Base-by-base conservation (phyloP, 2,329 filamentous ascomycete species). In the Emericellopsis cladophorae region DNA sequence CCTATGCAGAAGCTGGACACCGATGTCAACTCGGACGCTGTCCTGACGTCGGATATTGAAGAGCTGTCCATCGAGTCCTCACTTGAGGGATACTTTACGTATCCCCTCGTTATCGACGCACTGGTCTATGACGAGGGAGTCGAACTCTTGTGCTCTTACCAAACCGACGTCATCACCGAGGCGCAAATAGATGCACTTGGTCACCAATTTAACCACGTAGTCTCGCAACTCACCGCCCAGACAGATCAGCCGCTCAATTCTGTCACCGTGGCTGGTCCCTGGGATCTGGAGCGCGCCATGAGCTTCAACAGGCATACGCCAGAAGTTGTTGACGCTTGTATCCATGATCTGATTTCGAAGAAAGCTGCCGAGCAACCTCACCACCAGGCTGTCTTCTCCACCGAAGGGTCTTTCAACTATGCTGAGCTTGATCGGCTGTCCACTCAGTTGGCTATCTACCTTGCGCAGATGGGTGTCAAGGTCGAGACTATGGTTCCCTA, bases 291-390 rank as follows among this genome's bases (percentile, higher is more conserved):
- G 21, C 22, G 31, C 15, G 16, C 23, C 24, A 11, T 62, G 65
- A 47, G 68, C 67, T 42, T 69, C 45, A 40, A 40, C n/a, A 34
- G 26, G 32, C 22, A 24, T 16, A 15, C 4, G 12, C 40, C 22
- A 2, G 15, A 22, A 2, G 14, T 36, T n/a, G 23, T 36, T 8
- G 15, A 23, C 11, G 12, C 40, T 16, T 24, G n/a, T 15, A 15
- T 16, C 31, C 41, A 47, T 35, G 40, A 45, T 7, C 43, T 48
- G 16, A 36, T 48, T 23, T 39, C 33, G 4, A 33, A 36, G 4
- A 36, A 40, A 18, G 45, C 23, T 9, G 15, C 32, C 3, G 14
- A 22, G n/a, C 12, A 40, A 21, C 45, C 45, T 5, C 36, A 41
- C 3, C 39, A 45, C 9, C 40, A 44, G 16, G 45, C 45, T 9